Evolutionary conservation across 2,329 filamentous ascomycete genomes (phyloP).

Genomic region (Xylariaceae sp.): DNA sequence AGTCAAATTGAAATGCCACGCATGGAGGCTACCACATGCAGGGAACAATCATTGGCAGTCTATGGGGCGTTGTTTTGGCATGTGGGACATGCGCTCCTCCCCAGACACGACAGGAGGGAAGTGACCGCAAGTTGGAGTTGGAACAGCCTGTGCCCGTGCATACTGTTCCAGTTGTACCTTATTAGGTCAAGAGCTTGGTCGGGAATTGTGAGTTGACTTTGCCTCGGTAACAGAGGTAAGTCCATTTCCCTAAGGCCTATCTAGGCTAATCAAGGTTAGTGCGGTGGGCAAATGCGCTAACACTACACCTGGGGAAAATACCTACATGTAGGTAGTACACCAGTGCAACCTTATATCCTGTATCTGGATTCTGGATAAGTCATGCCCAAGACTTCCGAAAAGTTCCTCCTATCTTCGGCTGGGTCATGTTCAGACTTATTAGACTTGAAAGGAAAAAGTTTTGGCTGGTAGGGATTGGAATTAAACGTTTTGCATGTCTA

Average conservation of each 20-base stretch:
- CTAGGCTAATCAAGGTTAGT: too few species aligned
- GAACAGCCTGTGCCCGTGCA: slow-evolving; percentile 5
- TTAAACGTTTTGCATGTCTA: too few species aligned
- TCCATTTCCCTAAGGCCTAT: slow-evolving; percentile 11
- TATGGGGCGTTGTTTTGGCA: slow-evolving; percentile 5
- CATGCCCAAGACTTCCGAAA: too few species aligned
- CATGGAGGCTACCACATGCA: slow-evolving; percentile 3
- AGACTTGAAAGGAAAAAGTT: too few species aligned
- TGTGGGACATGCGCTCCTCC: slow-evolving; percentile 7
- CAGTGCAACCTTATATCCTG: too few species aligned
- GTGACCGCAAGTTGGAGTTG: slow-evolving; percentile 15
- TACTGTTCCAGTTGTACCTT: slow-evolving; percentile 1
- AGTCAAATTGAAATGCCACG: slow-evolving; percentile 1
- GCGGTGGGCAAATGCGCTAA: too few species aligned
- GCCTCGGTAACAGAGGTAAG: slow-evolving; percentile 12
- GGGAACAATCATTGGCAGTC: slow-evolving; percentile 1
- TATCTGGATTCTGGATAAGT: too few species aligned
- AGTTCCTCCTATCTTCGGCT: too few species aligned
- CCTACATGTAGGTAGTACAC: too few species aligned
- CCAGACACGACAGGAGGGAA: background rate
- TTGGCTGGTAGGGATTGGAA: too few species aligned
- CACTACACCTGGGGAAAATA: too few species aligned
- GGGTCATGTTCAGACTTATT: too few species aligned
- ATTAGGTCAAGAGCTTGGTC: slow-evolving; percentile 2
- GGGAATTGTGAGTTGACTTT: slow-evolving; percentile 12